Base-by-base conservation (phyloP, 768 basidiomycete species). In the Mycena latifolia region DNA sequence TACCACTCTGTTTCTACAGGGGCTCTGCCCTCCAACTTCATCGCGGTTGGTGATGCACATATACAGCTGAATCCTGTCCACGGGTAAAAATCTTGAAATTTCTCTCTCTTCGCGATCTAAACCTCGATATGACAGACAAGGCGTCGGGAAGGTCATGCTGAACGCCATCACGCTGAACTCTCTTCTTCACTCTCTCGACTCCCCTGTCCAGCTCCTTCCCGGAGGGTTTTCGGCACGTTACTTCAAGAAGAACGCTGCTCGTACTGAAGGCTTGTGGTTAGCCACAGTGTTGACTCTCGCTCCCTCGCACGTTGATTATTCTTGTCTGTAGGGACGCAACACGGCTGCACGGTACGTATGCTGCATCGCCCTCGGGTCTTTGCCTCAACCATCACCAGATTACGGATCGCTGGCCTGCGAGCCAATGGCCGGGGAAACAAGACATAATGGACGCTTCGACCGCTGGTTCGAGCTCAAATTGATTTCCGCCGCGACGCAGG, bases 11-110 rank as follows among this genome's bases (percentile, higher is more conserved):
- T 60, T n/a, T 46, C 62, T 24, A 48, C 56, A 9, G 46, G 45
- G 14, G 41, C 59, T 4, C 51, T 76, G 9, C 76, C 76, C 5
- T 60, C 52, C 12, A 73, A 73, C 45, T 74, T 71, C 39, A 45
- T 74, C 14, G 73, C 72, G n/a, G 14, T 74, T 7, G 73, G 73
- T 11, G 72, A 74, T 46, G 66, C 72, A 6, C 60, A 66, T 55
- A 61, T 74, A 48, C 63, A 61, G 31, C 41, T 72, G 9, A 73
- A 74, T 65, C 73, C 73, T 20, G 51, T 70, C n/a, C 54, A 69
- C 54, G 73, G 65, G 73, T 74, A 55, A 63, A 61, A 31, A 46
- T 11, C 41, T 33, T 17, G 15, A 29, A 22, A 22, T 20, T 57
- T 27, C 15, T 33, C 10, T 15, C 25, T 68, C 7, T 55, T 18